Evolutionary conservation across 257 asterid species (phyloP), one percentile per base, ranked within the genome.

Genomic region (Parsonsia alboflavescens): DNA sequence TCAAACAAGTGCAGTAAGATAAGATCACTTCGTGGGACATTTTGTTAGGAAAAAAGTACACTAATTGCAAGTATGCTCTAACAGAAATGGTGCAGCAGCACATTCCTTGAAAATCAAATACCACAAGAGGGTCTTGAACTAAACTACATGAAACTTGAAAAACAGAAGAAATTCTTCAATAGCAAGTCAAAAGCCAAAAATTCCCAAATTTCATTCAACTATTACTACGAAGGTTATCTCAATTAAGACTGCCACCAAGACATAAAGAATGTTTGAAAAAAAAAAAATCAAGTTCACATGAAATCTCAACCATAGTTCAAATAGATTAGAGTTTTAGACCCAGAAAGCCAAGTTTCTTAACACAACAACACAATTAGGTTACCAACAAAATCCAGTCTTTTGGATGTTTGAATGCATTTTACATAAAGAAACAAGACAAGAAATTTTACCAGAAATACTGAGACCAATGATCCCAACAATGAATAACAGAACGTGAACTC

Each of bases 361-460:
- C 56, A 67, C 39, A 53, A 68, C 46, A n/a, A n/a, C 19, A 16
- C 19, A 54, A 69, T 22, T 42, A 5, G 39, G 39, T 33, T 1
- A 33, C 39, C 39, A 33, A 33, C 39, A 33, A 33, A 3, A 33
- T 33, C 39, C 0, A 33, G 7, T 15, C 46, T 63, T 30, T 63
- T 17, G 7, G 17, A 33, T 16, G 68, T 33, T 16, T 2, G 68
- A 39, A 16, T 63, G 22, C 45, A 16, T 63, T 63, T 50, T 30
- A 75, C 33, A 50, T 56, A 49, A 10, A 57, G 12, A 9, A 45
- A 71, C 2, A 50, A 53, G 46, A 44, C 7, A 22, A 57, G 24
- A 42, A 49, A 56, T 48, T n/a, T 83, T 84, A 93, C 98, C 98
- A 42, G 93, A 76, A 80, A 89, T 76, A 81, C 95, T 86, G 81